phyloP scores from a whole-genome alignment of 1,284 basidiomycete species.

The Schizopora paradoxa region DNA sequence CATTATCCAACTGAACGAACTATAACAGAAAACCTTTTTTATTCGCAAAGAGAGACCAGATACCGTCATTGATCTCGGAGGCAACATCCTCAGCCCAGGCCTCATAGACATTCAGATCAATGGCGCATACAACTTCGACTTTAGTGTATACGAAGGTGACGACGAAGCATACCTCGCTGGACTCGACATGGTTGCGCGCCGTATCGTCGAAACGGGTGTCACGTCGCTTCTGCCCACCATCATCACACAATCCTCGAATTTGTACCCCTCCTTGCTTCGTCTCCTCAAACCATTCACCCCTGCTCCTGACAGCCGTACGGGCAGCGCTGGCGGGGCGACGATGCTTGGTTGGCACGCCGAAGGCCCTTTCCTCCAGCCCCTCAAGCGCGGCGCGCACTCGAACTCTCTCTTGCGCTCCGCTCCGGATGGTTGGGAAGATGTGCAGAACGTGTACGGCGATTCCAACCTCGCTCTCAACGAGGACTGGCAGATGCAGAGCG shows the following conservation, averaged over 20 bases:
- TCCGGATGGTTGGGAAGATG: slow-evolving; percentile 50
- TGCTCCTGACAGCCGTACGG: slow-evolving; percentile 35
- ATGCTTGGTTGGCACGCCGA: slow-evolving; percentile 86
- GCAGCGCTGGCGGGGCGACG: slow-evolving; percentile 38
- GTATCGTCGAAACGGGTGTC: slow-evolving; percentile 83
- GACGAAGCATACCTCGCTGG: slow-evolving; percentile 66
- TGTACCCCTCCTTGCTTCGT: slow-evolving; percentile 63
- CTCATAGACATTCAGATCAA: slow-evolving; percentile 81
- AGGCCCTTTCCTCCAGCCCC: slow-evolving; percentile 79
- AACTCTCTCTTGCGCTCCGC: slow-evolving; percentile 65
- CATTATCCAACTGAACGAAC: slow-evolving; percentile 14
- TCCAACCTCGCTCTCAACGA: slow-evolving; percentile 56
- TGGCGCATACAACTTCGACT: slow-evolving; percentile 87
- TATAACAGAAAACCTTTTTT: slow-evolving; percentile 58
- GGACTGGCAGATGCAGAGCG: slow-evolving; percentile 45
- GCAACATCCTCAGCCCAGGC: slow-evolving; percentile 75
- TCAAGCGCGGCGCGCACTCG: slow-evolving; percentile 78
- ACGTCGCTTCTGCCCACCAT: slow-evolving; percentile 80
- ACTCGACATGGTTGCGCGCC: slow-evolving; percentile 63
- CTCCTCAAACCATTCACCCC: slow-evolving; percentile 61
- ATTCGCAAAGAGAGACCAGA: slow-evolving; percentile 54
- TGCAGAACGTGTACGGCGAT: slow-evolving; percentile 71
- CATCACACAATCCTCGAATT: slow-evolving; percentile 67
- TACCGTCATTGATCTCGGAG: slow-evolving; percentile 57
- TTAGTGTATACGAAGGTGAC: slow-evolving; percentile 71